Conservation (phyloP, 2,329 filamentous ascomycete species). For the Monosporascus sp. region DNA sequence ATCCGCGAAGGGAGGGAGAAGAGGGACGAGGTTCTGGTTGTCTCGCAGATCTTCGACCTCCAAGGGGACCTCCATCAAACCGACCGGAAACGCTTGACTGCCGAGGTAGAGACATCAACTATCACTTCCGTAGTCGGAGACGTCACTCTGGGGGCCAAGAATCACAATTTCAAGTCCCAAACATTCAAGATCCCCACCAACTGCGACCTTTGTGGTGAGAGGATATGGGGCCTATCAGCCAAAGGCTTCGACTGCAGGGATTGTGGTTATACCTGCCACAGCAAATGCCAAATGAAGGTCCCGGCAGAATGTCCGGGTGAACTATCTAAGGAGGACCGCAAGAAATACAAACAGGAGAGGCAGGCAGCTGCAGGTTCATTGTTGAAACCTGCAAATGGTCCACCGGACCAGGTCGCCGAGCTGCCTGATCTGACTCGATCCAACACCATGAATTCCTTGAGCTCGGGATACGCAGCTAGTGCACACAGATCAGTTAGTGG, state of each 20-base stretch:
- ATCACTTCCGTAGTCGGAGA: conserved; percentile 91
- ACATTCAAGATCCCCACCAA: conserved; percentile 99
- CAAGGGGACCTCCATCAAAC: conserved; percentile 82
- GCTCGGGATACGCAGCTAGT: conserved; percentile 79
- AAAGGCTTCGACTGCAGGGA: conserved; percentile 96
- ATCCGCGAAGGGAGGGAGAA: conserved; percentile 82
- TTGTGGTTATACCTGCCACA: conserved; percentile 97
- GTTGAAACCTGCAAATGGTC: conserved; percentile 41
- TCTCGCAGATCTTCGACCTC: conserved; percentile 74
- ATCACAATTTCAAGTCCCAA: conserved; percentile 97
- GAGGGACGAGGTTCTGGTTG: conserved; percentile 80
- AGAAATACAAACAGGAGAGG: conserved; percentile 81
- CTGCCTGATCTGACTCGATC: conserved; percentile 66
- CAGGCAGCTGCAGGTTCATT: conserved; percentile 70
- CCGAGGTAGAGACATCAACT: conserved; percentile 88
- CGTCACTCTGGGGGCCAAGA: conserved; percentile 84
- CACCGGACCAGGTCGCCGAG: conserved; percentile 50
- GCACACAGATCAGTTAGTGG: conserved; percentile 72
- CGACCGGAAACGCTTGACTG: conserved; percentile 77
- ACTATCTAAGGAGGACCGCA: conserved; percentile 88
- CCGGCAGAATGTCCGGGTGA: conserved; percentile 94
- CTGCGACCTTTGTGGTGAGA: conserved; percentile 91
- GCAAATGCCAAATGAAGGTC: conserved; percentile 98
- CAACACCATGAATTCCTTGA: conserved; percentile 86
- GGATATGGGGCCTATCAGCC: conserved; percentile 93